Conservation (phyloP, 78 protist genomes). For the Pigoraptor vietnamica region DNA sequence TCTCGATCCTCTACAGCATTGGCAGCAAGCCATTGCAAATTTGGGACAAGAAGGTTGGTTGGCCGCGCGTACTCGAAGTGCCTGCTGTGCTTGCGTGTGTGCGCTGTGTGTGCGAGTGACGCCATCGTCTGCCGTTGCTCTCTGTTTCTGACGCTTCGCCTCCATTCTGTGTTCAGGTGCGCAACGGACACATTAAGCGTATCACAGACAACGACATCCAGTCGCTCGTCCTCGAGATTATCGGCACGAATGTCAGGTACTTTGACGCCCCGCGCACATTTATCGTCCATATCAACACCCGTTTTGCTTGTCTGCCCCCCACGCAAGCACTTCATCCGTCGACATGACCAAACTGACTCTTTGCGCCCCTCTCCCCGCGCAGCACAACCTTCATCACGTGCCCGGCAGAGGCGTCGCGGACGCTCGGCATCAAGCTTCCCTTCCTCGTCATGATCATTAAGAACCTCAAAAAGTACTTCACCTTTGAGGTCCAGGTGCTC, state of each 20-base stretch:
- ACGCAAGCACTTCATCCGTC: background rate
- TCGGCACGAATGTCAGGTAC: slow-evolving; percentile 73
- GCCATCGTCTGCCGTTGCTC: background rate
- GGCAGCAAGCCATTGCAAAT: slow-evolving; percentile 91
- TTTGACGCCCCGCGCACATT: no score
- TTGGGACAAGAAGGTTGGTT: slow-evolving; percentile 79
- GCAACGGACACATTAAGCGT: slow-evolving; percentile 87
- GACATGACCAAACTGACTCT: background rate
- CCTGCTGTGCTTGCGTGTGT: background rate
- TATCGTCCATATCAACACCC: no score
- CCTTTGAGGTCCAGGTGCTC: slow-evolving; percentile 92
- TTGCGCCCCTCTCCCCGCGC: background rate
- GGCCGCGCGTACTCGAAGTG: background rate
- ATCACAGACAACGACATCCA: slow-evolving; percentile 90
- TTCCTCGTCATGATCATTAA: slow-evolving; percentile 91
- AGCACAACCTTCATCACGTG: slow-evolving; percentile 78
- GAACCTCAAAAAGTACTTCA: slow-evolving; percentile 87
- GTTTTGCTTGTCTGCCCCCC: no score
- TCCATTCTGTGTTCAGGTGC: slow-evolving; percentile 7
- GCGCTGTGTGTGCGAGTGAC: background rate
- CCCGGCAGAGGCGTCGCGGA: slow-evolving; percentile 75
- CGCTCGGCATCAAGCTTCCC: slow-evolving; percentile 95
- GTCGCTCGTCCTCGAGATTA: slow-evolving; percentile 83
- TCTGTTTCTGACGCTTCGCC: background rate
- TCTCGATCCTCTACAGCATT: slow-evolving; percentile 87